Conservation (phyloP, 768 basidiomycete genomes). For the Podaxis rugospora region DNA sequence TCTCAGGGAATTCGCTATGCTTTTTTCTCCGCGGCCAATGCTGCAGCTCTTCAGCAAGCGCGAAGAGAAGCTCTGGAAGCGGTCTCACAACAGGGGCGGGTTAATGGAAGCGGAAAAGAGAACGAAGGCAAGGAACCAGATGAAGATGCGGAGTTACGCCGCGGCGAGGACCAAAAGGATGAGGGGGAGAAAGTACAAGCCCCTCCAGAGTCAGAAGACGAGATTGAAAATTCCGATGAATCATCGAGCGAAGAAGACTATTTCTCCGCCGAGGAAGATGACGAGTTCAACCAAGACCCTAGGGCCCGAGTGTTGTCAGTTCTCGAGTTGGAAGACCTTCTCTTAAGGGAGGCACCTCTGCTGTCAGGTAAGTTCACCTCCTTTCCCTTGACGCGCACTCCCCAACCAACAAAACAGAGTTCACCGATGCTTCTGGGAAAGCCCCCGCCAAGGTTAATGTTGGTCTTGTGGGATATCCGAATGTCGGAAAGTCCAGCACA, state of each 20-base stretch:
- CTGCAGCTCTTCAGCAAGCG: slow-evolving; percentile 77
- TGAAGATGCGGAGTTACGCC: slow-evolving; percentile 7
- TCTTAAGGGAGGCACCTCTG: slow-evolving; percentile 66
- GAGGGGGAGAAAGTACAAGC: slow-evolving; percentile 17
- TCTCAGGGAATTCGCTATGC: slow-evolving; percentile 70
- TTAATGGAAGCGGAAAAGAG: slow-evolving; percentile 5
- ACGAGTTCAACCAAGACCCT: slow-evolving; percentile 48
- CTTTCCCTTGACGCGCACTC: neutral
- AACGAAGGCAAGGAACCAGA: slow-evolving; percentile 16
- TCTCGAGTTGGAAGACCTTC: slow-evolving; percentile 82
- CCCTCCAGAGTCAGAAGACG: slow-evolving; percentile 17
- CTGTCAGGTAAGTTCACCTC: slow-evolving; percentile 46
- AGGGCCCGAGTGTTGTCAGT: slow-evolving; percentile 81
- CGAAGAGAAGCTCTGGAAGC: slow-evolving; percentile 43
- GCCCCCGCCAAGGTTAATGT: slow-evolving; percentile 65
- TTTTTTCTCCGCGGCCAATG: slow-evolving; percentile 92
- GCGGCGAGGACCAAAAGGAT: slow-evolving; percentile 8
- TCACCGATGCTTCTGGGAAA: slow-evolving; percentile 52
- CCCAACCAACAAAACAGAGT: slow-evolving; percentile 37
- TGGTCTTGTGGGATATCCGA: slow-evolving; percentile 96
- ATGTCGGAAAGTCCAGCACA: slow-evolving; percentile 97
- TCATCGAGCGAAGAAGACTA: slow-evolving; percentile 36
- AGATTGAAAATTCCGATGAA: slow-evolving; percentile 23
- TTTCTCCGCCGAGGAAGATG: slow-evolving; percentile 52
- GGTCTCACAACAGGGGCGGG: slow-evolving; percentile 15